These are phyloP conservation scores for Linum usitatissimum DNA, from an alignment of 345 rosid species.

Conservation along the genomic window DNA sequence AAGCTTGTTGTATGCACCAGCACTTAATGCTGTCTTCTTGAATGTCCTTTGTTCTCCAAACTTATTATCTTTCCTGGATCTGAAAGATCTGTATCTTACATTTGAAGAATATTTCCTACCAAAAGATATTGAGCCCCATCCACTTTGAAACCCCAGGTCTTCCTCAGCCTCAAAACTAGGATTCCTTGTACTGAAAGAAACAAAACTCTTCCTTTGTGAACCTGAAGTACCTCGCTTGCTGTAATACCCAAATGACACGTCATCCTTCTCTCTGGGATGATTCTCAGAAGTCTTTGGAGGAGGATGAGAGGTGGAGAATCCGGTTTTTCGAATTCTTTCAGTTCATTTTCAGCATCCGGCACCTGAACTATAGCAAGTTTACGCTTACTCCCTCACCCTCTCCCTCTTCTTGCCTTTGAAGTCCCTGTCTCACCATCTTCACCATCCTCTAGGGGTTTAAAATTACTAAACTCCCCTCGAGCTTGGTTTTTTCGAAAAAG, in stretches of 20 bases:
- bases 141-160: slow-evolving; percentile 33
- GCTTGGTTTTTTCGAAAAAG: slow-evolving; percentile 23
- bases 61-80: slow-evolving; percentile 15
- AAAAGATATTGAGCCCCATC: slow-evolving; percentile 27
- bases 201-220: slow-evolving; percentile 1
- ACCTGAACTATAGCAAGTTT: slow-evolving; percentile 50
- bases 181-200: not conserved
- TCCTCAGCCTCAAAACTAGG: slow-evolving; percentile 29
- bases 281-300: slow-evolving; percentile 18
- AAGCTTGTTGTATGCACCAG: slow-evolving; percentile 61
- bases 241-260: slow-evolving; percentile 19
- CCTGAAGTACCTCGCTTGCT: slow-evolving; percentile 10
- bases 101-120: slow-evolving; percentile 17
- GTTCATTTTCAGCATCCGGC: slow-evolving; percentile 22
- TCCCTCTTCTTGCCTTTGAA: slow-evolving; percentile 1
- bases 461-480: slow-evolving; percentile 15
- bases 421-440: not conserved
- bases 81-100: slow-evolving; percentile 12
- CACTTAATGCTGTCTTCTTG: slow-evolving; percentile 46
- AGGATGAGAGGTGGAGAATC: slow-evolving; percentile 12
- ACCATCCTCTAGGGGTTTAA: slow-evolving; percentile 7
- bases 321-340: slow-evolving; percentile 23
- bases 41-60: slow-evolving; percentile 22
- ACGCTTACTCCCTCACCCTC: slow-evolving; percentile 8
- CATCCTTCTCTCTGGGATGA: slow-evolving; percentile 18